Conservation (phyloP, 805 yeast species). For the Metschnikowia lochheadii region DNA sequence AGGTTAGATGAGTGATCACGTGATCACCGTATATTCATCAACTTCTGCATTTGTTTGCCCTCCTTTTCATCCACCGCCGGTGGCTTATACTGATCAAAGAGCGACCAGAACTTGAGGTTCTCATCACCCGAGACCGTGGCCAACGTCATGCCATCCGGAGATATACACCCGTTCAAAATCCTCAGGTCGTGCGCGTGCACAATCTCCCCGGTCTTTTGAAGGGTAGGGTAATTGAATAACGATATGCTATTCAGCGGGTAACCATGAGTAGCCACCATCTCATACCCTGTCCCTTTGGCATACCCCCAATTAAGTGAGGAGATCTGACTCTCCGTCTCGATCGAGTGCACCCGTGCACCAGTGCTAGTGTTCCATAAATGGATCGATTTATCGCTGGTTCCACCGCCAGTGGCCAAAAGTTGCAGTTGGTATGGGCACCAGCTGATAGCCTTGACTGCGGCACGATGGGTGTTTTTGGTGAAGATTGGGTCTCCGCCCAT, state of each 20-base stretch:
- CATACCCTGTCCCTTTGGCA: constrained; percentile 65
- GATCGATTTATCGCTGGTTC: constrained; percentile 81
- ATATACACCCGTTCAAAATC: constrained; percentile 73
- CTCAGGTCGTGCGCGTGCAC: constrained; percentile 84
- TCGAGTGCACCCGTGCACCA: constrained; percentile 79
- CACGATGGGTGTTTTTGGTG: constrained; percentile 74
- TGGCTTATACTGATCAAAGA: constrained; percentile 57
- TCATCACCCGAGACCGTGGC: constrained; percentile 98
- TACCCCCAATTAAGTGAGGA: constrained; percentile 93
- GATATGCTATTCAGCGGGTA: constrained; percentile 82
- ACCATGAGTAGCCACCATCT: constrained; percentile 92
- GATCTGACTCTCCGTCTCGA: constrained; percentile 91
- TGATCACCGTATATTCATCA: constrained; percentile 23
- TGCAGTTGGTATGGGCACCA: constrained; percentile 90
- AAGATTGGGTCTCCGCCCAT: constrained; percentile 51
- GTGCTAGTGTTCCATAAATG: constrained; percentile 93
- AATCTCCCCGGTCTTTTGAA: constrained; percentile 85
- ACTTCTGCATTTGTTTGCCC: constrained; percentile 21
- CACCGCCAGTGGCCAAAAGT: constrained; percentile 95
- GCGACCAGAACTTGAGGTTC: constrained; percentile 89
- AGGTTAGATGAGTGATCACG: too few species aligned
- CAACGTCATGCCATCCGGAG: constrained; percentile 85
- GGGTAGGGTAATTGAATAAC: constrained; percentile 79
- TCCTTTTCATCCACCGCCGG: constrained; percentile 19
- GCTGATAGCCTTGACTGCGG: constrained; percentile 91